Conservation (phyloP, 108 stramenopile species). For the Schizochytrium sp. region DNA sequence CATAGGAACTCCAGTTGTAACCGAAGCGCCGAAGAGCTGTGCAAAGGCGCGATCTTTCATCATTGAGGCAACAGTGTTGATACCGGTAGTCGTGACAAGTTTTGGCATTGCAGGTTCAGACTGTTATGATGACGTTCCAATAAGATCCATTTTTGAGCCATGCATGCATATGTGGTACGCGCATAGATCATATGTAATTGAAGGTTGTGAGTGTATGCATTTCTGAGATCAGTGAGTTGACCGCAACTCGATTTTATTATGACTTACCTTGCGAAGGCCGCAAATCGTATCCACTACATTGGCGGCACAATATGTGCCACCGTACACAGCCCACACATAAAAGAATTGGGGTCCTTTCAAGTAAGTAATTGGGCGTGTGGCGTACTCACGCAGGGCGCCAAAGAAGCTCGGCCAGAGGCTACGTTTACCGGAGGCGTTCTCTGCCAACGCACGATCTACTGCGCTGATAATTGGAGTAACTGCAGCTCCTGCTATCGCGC, state of each 20-base stretch:
- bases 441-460: conserved; percentile 53
- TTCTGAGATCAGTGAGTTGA: too few relatives aligned
- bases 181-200: too few relatives aligned
- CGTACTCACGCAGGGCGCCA: conserved; percentile 10
- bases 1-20: background rate
- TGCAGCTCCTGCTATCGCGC: conserved; percentile 4
- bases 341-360: conserved; percentile 60
- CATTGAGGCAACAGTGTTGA: conserved; percentile 60
- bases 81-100: conserved; percentile 30
- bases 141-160: too few relatives aligned
- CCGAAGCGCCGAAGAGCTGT: conserved; percentile 58
- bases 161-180: too few relatives aligned
- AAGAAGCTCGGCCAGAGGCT: conserved; percentile 29
- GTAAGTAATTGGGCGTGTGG: conserved; percentile 60
- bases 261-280: conserved; percentile 51
- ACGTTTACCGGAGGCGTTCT: conserved; percentile 42
- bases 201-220: too few relatives aligned
- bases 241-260: background rate
- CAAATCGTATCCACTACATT: conserved; percentile 63
- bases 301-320: conserved; percentile 63
- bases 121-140: background rate
- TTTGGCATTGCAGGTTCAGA: conserved; percentile 57
- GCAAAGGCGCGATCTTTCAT: conserved; percentile 67
- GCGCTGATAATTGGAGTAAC: conserved; percentile 42
- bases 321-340: conserved; percentile 62